Base-by-base conservation (phyloP, 106 monocot genomes). In the Dactylorhiza incarnata region DNA sequence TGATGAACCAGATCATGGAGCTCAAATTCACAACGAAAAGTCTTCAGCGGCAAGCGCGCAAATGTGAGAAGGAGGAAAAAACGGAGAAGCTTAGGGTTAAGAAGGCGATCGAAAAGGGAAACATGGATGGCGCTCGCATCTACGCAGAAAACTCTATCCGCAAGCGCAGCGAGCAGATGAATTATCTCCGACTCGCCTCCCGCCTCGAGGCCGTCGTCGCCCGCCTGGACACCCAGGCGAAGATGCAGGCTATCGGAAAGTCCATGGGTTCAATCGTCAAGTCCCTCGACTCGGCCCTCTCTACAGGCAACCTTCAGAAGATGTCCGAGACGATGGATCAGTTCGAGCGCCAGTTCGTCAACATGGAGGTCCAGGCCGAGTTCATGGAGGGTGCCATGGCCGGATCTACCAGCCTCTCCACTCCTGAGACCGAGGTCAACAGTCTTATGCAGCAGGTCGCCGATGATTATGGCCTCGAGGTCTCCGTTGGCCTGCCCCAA, bases 321-420 rank as follows among this genome's bases (percentile, higher is more conserved):
- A 81, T 81, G 81, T 75, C 74, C 46, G 81, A 81, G 69, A 81
- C 81, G 16, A 81, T 81, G 81, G 81, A 82, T 17, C 77, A 73
- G 82, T 82, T 82, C 23, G 82, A 82, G 73, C 47, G 45, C n/a
- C 78, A 82, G 82, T 82, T 82, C 77, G 82, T 82, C 43, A 81
- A 81, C 75, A 81, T 81, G 81, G 81, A 81, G 81, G 81, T 81
- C 48, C 81, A 81, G 76, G 75, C 81, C n/a, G 81, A 81, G 53
- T 81, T 81, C 69, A 81, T 81, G 75, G 81, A 81, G 53, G 68
- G 69, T 3, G 13, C 75, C 54, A 81, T 81, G 81, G 81, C 74
- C 16, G 81, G 81, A 52, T 75, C 75, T 29, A 81, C 81, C 53
- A 55, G 54, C 69, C 80, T 80, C 9, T 74, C 74, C n/a, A 80